Base-by-base conservation (phyloP, 1,284 basidiomycete species). In the Cryptococcus sp. region DNA sequence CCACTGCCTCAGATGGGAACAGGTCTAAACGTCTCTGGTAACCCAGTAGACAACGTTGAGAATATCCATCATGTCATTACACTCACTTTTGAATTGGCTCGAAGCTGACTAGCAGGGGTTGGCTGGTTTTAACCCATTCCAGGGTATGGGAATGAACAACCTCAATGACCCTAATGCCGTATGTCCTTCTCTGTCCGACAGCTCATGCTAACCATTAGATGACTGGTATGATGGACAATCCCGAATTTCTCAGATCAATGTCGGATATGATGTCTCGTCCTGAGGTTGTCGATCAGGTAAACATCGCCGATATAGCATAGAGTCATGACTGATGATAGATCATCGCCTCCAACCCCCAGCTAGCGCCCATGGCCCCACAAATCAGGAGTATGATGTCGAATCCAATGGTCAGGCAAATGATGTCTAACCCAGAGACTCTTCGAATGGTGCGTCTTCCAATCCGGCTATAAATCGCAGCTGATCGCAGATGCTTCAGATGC, bases 151-250 rank as follows among this genome's bases (percentile, higher is more conserved):
- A 16, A 86, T 90, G 9, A 60, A 91, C 47, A 96, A 96, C 68
- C 78, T 82, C 4, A 87, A 86, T 62, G 91, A 92, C 67, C 91
- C 90, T 1, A 93, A 94, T 69, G 88, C 92, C 82, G 87, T 89
- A 21, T 14, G 22, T 41, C n/a, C 14, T 21, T 18, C 21, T 7
- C 24, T 43, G n/a, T 37, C 51, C 37, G 43, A 13, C 51, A 46
- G n/a, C n/a, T n/a, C n/a, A 23, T 50, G 45, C 53, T 57, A 48
- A 60, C 47, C 10, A 14, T 16, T 16, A 91, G 88, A 78, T 92
- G 76, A 85, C 88, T 67, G 79, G 78, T 41, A 85, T 94, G 84
- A 82, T 93, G 79, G 83, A 86, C 66, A 86, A 83, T 37, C 91
- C 88, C 1, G 80, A 86, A 57, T 87, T 90, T 59, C 69, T 89